Evolutionary conservation across 2,329 filamentous ascomycete species (phyloP).

Genomic region (Lizonia empirigonia): DNA sequence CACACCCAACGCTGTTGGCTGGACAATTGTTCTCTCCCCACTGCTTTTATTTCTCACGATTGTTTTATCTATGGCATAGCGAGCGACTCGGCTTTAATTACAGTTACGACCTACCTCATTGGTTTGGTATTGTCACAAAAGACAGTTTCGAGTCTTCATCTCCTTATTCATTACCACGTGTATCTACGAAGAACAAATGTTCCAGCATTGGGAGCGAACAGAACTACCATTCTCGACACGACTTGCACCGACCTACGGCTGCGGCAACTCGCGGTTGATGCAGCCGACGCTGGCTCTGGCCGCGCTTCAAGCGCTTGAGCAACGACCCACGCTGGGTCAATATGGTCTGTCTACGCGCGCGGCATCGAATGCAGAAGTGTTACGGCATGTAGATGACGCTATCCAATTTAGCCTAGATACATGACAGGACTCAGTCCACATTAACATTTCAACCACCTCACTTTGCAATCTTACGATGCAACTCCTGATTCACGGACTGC

Average conservation of each 20-base stretch:
- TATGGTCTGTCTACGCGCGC: background rate
- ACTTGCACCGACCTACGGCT: slow-evolving; percentile 8
- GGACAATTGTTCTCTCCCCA: slow-evolving; percentile 17
- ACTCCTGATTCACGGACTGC: slow-evolving; percentile 15
- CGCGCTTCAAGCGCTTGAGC: slow-evolving; percentile 1
- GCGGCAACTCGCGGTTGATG: background rate
- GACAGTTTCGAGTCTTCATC: slow-evolving; percentile 4
- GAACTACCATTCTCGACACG: slow-evolving; percentile 9
- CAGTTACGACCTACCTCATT: slow-evolving; percentile 16
- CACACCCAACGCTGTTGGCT: slow-evolving; percentile 15
- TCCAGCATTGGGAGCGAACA: slow-evolving; percentile 14
- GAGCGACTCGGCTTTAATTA: slow-evolving; percentile 33
- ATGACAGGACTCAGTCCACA: slow-evolving; percentile 18
- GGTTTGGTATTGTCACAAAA: slow-evolving; percentile 13
- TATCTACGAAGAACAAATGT: slow-evolving; percentile 26
- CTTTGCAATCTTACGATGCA: slow-evolving; percentile 12
- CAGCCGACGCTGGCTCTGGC: background rate
- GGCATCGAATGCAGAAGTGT: background rate
- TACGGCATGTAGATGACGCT: slow-evolving; percentile 8
- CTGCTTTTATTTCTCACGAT: slow-evolving; percentile 36
- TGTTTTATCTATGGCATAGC: slow-evolving; percentile 49
- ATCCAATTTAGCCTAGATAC: slow-evolving; percentile 9
- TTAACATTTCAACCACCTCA: slow-evolving; percentile 14
- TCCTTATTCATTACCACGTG: slow-evolving; percentile 13
- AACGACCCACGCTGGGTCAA: slow-evolving; percentile 1